Conservation (phyloP, 768 basidiomycete species). For the Chiua virens region DNA sequence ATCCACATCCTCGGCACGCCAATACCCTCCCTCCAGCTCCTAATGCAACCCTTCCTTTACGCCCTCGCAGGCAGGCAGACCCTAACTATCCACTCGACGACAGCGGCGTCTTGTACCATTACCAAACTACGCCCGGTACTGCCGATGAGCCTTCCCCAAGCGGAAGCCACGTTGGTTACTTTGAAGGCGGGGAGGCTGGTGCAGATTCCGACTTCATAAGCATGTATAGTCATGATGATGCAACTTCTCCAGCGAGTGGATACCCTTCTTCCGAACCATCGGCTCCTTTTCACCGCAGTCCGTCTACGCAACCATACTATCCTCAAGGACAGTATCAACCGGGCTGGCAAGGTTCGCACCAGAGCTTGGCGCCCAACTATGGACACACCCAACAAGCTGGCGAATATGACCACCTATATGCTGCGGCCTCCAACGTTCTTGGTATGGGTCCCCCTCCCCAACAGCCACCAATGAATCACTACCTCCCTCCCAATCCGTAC, state of each 20-base stretch:
- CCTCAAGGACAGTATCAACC: slow-evolving; percentile 19
- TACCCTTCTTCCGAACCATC: slow-evolving; percentile 27
- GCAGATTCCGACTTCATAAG: slow-evolving; percentile 38
- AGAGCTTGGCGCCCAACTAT: slow-evolving; percentile 20
- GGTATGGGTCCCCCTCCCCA: slow-evolving; percentile 65
- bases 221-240: slow-evolving; percentile 41
- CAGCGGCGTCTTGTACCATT: slow-evolving; percentile 17
- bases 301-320: slow-evolving; percentile 22
- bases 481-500: slow-evolving; percentile 24
- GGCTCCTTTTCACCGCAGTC: slow-evolving; percentile 13
- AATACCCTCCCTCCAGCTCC: slow-evolving; percentile 40
- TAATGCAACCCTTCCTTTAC: slow-evolving; percentile 22
- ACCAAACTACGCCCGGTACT: neutral
- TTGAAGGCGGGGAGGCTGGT: slow-evolving; percentile 24
- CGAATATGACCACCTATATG: slow-evolving; percentile 62
- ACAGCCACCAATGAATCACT: slow-evolving; percentile 19
- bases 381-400: slow-evolving; percentile 25
- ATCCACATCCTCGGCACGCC: slow-evolving; percentile 40
- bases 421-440: slow-evolving; percentile 77
- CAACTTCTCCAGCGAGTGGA: slow-evolving; percentile 30
- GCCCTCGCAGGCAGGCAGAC: slow-evolving; percentile 22
- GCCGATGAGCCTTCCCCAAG: slow-evolving; percentile 14
- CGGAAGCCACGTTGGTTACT: slow-evolving; percentile 30
- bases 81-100: slow-evolving; percentile 36
- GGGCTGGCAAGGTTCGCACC: slow-evolving; percentile 31